These are phyloP conservation scores for Musa schizocarpa DNA, from an alignment of 176 grass and related monocot genomes.

Conservation along the genomic window DNA sequence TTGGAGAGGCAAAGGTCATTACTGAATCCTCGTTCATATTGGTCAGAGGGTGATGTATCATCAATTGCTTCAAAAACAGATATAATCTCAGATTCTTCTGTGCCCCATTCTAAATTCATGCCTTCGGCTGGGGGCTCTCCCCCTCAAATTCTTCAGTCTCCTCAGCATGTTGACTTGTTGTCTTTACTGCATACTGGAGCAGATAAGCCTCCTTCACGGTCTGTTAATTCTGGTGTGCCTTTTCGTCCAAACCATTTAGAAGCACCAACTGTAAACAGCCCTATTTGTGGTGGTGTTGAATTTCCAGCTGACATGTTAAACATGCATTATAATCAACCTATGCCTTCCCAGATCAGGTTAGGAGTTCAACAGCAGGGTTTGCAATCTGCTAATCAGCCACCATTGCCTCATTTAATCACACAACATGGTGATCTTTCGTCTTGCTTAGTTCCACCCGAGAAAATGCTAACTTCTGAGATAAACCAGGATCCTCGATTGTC, in stretches of 20 bases:
- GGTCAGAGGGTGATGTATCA: conserved; percentile 51
- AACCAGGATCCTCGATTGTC: conserved; percentile 78
- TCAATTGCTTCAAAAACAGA: conserved; percentile 38
- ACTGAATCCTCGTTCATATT: conserved; percentile 49
- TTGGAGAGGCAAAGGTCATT: conserved; percentile 75
- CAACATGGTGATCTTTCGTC: conserved; percentile 19
- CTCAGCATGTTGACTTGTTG: conserved; percentile 71
- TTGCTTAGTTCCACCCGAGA: conserved; percentile 35
- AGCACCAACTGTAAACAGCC: conserved; percentile 35
- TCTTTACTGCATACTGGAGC: conserved; percentile 60
- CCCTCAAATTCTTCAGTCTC: conserved; percentile 38
- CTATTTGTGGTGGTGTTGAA: conserved; percentile 28
- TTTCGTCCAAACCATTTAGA: conserved; percentile 53
- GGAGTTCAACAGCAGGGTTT: conserved; percentile 50
- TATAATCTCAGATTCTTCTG: conserved; percentile 33
- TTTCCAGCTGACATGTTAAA: conserved; percentile 38
- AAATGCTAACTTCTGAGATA: conserved; percentile 44
- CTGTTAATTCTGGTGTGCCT: conserved; percentile 37
- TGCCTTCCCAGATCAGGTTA: conserved; percentile 44
- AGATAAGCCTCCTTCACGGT: conserved; percentile 49
- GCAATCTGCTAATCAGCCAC: conserved; percentile 37
- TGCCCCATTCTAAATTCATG: conserved; percentile 54
- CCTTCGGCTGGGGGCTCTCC: conserved; percentile 42
- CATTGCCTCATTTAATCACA: conserved; percentile 33
- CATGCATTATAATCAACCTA: conserved; percentile 47